phyloP scores from a whole-genome alignment of 2,329 filamentous ascomycete genomes.

The Purpureocillium lavendulum region DNA sequence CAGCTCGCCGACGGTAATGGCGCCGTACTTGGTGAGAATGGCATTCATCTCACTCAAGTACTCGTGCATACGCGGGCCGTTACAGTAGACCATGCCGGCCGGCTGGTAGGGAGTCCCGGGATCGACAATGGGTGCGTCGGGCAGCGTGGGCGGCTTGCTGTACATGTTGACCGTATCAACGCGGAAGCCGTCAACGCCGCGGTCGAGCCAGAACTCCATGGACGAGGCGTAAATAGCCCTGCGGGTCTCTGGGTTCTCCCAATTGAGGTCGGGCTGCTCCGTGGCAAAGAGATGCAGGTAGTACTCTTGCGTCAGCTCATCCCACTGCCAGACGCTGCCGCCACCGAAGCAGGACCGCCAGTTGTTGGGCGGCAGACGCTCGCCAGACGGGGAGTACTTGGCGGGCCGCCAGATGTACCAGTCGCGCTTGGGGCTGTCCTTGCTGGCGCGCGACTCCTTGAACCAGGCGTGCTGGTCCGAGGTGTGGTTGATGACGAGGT shows the following conservation, averaged over 20 bases:
- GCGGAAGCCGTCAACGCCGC: constrained; percentile 66
- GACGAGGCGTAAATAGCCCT: constrained; percentile 61
- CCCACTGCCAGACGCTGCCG: constrained; percentile 60
- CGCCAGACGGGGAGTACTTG: constrained; percentile 45
- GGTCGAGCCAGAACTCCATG: constrained; percentile 72
- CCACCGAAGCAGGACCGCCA: constrained; percentile 57
- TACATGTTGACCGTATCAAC: constrained; percentile 69
- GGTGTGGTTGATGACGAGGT: constrained; percentile 73
- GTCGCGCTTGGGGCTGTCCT: constrained; percentile 54
- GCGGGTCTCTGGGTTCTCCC: constrained; percentile 62
- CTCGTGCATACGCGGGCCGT: constrained; percentile 62
- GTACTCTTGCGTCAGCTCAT: constrained; percentile 64
- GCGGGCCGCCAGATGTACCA: constrained; percentile 58
- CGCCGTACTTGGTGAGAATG: constrained; percentile 50
- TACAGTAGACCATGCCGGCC: constrained; percentile 50
- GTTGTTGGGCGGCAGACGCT: constrained; percentile 65
- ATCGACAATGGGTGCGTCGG: constrained; percentile 48
- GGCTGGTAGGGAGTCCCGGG: constrained; percentile 39
- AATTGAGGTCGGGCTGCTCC: constrained; percentile 80
- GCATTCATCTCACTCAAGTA: constrained; percentile 58
- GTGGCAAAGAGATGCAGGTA: constrained; percentile 69
- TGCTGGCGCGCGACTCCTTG: constrained; percentile 53
- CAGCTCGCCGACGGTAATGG: constrained; percentile 65
- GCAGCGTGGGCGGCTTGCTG: constrained; percentile 51
- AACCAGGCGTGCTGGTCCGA: constrained; percentile 67